Conservation (phyloP, 208 protist species). For the Leishmania martiniquensis region DNA sequence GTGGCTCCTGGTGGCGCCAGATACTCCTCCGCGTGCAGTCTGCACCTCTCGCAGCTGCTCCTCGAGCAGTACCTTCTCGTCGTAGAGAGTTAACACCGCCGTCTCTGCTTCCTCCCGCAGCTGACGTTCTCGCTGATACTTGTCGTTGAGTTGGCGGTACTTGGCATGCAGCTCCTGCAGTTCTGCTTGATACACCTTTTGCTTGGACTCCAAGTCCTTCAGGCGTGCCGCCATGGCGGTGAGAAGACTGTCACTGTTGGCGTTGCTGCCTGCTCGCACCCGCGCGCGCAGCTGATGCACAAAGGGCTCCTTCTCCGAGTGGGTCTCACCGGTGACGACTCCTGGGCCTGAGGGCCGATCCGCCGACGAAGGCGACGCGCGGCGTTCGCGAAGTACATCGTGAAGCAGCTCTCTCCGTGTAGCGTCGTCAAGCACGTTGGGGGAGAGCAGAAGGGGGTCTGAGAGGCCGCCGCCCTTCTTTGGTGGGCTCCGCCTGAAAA, state of each 20-base stretch:
- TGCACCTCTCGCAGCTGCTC: conserved; percentile 49
- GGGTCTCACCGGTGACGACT: neutral
- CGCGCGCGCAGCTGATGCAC: conserved; percentile 58
- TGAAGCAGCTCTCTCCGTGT: conserved; percentile 71
- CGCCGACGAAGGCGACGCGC: conserved; percentile 8
- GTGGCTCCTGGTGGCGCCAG: neutral
- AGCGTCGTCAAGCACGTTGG: conserved; percentile 84
- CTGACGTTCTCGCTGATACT: conserved; percentile 53
- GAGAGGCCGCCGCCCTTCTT: conserved; percentile 13
- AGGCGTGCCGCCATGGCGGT: conserved; percentile 75
- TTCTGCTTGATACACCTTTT: conserved; percentile 72
- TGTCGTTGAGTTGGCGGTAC: conserved; percentile 51
- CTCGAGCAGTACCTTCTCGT: conserved; percentile 74
- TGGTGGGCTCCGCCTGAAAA: conserved; percentile 45
- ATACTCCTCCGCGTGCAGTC: neutral
- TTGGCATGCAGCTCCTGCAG: conserved; percentile 76
- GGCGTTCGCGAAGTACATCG: conserved; percentile 46
- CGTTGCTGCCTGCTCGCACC: conserved; percentile 32
- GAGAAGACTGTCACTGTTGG: conserved; percentile 57
- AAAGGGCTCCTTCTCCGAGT: conserved; percentile 35
- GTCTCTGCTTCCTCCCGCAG: conserved; percentile 72
- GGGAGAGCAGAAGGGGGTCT: conserved; percentile 57
- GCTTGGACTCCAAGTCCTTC: conserved; percentile 65
- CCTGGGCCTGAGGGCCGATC: neutral
- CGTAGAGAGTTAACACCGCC: conserved; percentile 67